A percentile compares a stretch with the other conserved stretches of the same genome.
Conservation (phyloP, 768 basidiomycete species). For the Tremella mesenterica region DNA sequence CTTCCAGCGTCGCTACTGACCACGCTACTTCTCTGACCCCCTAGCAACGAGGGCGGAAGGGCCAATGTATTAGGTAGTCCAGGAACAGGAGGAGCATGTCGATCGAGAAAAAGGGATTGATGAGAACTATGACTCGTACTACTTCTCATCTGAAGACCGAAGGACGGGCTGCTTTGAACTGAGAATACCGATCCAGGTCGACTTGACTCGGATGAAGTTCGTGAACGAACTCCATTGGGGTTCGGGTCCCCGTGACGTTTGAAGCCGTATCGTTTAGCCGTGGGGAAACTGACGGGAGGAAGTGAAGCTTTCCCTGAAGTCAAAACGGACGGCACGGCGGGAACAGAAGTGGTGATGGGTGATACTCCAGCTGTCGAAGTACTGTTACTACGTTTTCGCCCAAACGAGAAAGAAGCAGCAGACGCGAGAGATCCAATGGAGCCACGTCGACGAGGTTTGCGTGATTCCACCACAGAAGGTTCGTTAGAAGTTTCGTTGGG, state of each 20-base stretch:
- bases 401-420: conserved; percentile 18
- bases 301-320: conserved; percentile 21
- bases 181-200: conserved; percentile 40
- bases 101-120: conserved; percentile 2
- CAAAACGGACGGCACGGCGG: conserved; percentile 1
- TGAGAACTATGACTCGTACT: background rate
- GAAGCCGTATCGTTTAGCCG: conserved; percentile 42
- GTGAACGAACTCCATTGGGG: conserved; percentile 7
- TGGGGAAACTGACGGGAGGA: conserved; percentile 38
- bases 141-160: background rate
- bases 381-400: conserved; percentile 25
- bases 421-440: conserved; percentile 30
- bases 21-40: conserved; percentile 14
- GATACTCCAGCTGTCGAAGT: conserved; percentile 1
- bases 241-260: conserved; percentile 27
- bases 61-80: conserved; percentile 3
- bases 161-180: conserved; percentile 22
- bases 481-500: background rate
- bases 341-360: background rate
- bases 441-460: conserved; percentile 18
- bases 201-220: conserved; percentile 32
- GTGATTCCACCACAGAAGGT: too few relatives aligned
- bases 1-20: conserved; percentile 20
- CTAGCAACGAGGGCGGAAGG: background rate
- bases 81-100: conserved; percentile 18